These are phyloP conservation scores for Santalum album DNA, from an alignment of 164 flowering plant species.

Conservation along the genomic window DNA sequence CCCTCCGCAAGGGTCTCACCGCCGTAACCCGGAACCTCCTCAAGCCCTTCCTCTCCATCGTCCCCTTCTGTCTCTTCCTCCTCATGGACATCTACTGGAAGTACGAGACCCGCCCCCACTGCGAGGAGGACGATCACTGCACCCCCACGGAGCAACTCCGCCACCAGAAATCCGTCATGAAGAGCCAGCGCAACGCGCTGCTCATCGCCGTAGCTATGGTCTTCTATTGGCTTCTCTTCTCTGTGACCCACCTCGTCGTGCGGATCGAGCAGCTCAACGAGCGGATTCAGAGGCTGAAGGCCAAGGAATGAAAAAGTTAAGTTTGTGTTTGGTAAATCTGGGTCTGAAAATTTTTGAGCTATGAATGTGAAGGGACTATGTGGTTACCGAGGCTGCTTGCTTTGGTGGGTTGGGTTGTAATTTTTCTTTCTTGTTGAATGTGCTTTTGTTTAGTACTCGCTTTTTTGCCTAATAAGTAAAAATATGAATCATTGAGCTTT, in stretches of 20 bases:
- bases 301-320: constrained; percentile 18
- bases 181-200: constrained; percentile 86
- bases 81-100: constrained; percentile 72
- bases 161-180: constrained; percentile 88
- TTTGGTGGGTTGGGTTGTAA: no score
- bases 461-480: no score
- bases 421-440: no score
- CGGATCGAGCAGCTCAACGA: constrained; percentile 58
- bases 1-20: constrained; percentile 45
- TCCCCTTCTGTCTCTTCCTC: constrained; percentile 55
- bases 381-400: no score
- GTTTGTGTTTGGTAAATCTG: no score
- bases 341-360: no score
- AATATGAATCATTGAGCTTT: no score
- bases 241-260: constrained; percentile 65
- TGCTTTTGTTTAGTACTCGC: no score
- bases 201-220: constrained; percentile 71
- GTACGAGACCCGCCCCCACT: constrained; percentile 53
- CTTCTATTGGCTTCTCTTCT: constrained; percentile 83
- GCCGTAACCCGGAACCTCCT: constrained; percentile 52
- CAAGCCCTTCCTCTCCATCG: constrained; percentile 57
- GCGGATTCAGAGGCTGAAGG: constrained; percentile 64
- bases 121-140: constrained; percentile 37
- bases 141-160: constrained; percentile 59
- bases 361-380: no score